Percentiles rank a stretch among this genome's conserved stretches.
These are phyloP conservation scores for Sporothrix variecibatus DNA, from an alignment of 2,329 filamentous ascomycete genomes.

Conservation along the genomic window DNA sequence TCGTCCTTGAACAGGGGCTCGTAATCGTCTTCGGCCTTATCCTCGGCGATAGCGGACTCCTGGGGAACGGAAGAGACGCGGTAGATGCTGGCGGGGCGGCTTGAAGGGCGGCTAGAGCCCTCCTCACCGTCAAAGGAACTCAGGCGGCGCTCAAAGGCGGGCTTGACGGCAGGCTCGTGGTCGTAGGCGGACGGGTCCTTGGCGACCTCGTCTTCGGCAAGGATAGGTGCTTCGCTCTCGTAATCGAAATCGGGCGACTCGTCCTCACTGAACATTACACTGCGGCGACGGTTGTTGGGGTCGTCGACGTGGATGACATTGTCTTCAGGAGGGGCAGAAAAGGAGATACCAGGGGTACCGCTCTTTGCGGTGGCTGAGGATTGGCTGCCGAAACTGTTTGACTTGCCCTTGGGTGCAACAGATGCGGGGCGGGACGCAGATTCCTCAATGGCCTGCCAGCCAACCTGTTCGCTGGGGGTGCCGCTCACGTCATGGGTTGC, in stretches of 20 bases:
- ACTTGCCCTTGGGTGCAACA: conserved; percentile 27
- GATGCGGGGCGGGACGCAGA: conserved; percentile 64
- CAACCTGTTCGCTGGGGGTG: conserved; percentile 88
- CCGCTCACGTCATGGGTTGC: conserved; percentile 65
- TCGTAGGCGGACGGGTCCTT: conserved; percentile 70
- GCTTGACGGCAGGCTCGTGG: conserved; percentile 80
- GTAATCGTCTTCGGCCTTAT: conserved; percentile 82
- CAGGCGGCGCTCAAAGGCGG: conserved; percentile 63
- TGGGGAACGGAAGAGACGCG: conserved; percentile 54
- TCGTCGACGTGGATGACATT: conserved; percentile 78
- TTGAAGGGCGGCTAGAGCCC: conserved; percentile 51
- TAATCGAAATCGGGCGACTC: conserved; percentile 49
- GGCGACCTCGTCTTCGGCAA: conserved; percentile 83
- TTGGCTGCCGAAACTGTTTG: conserved; percentile 29
- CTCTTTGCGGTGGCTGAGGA: conserved; percentile 35
- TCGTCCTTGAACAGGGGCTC: conserved; percentile 89
- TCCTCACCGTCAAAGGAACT: conserved; percentile 59
- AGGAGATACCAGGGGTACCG: conserved; percentile 36
- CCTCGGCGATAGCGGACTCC: conserved; percentile 67
- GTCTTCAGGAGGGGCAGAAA: conserved; percentile 37
- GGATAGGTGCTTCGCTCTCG: conserved; percentile 73
- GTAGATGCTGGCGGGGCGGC: conserved; percentile 60
- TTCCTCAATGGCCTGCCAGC: conserved; percentile 83
- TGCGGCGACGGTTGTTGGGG: conserved; percentile 49
- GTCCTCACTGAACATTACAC: conserved; percentile 48